A percentile compares a stretch with the other conserved stretches of the same genome.
These are phyloP conservation scores for Barnettozyma siamensis DNA, from an alignment of 805 yeast genomes.

Conservation along the genomic window DNA sequence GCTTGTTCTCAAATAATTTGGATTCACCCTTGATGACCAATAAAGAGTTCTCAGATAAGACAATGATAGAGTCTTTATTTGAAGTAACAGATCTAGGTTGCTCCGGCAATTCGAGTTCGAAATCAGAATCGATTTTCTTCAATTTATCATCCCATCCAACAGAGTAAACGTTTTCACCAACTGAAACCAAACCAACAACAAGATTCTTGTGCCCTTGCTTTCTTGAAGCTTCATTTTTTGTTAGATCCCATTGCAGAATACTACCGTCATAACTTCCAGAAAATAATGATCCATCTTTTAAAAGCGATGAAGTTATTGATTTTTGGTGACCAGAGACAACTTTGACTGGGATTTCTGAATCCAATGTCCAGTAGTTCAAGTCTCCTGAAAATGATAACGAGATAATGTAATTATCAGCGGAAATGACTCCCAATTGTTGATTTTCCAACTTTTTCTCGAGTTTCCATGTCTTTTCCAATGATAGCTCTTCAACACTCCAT, in stretches of 20 bases:
- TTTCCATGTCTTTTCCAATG: conserved; percentile 44
- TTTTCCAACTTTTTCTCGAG: conserved; percentile 43
- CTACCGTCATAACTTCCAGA: conserved; percentile 86
- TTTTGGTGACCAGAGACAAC: conserved; percentile 75
- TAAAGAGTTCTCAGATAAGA: conserved; percentile 33
- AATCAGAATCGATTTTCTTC: conserved; percentile 31
- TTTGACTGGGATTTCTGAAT: conserved; percentile 26
- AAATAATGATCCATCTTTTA: conserved; percentile 26
- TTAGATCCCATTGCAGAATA: conserved; percentile 51
- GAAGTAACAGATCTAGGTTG: conserved; percentile 49
- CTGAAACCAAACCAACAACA: conserved; percentile 45
- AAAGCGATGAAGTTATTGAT: conserved; percentile 59
- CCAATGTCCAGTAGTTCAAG: conserved; percentile 50
- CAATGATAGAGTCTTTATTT: conserved; percentile 32
- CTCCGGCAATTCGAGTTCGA: conserved; percentile 30
- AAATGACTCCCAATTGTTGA: conserved; percentile 78
- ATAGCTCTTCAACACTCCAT: conserved; percentile 48
- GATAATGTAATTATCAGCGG: conserved; percentile 52
- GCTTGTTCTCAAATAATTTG: conserved; percentile 22
- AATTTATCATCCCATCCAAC: conserved; percentile 88
- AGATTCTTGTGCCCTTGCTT: conserved; percentile 55
- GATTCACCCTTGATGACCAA: conserved; percentile 29
- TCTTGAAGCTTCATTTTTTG: conserved; percentile 32
- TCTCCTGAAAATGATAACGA: conserved; percentile 71
- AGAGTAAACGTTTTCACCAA: conserved; percentile 36